Evolutionary conservation across 2,329 filamentous ascomycete species (phyloP).

Genomic region (Diaporthe humulicola): DNA sequence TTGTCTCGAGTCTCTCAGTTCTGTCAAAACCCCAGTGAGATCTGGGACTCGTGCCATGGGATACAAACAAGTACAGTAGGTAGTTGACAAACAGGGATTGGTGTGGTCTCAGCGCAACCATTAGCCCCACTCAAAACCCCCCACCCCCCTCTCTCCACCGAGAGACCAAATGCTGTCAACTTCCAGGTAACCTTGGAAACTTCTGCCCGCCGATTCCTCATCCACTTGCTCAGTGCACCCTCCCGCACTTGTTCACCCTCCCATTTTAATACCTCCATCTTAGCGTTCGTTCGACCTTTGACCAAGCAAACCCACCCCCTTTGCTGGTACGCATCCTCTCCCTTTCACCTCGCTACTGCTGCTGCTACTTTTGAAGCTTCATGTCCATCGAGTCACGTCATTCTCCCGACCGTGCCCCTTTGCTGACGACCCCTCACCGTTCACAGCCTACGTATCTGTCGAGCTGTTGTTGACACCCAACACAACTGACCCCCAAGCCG

Average conservation of each 20-base stretch:
- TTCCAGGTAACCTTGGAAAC: slow-evolving; percentile 35
- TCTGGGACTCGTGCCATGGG: not conserved
- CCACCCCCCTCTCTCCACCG: slow-evolving; percentile 19
- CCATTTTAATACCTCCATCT: slow-evolving; percentile 32
- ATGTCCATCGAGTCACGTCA: slow-evolving; percentile 37
- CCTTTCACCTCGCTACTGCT: not conserved
- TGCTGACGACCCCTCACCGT: slow-evolving; percentile 41
- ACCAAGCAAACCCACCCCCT: slow-evolving; percentile 18
- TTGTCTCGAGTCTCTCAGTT: not conserved
- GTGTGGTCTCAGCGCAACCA: slow-evolving; percentile 20
- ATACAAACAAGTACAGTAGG: not conserved
- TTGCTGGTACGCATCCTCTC: slow-evolving; percentile 33
- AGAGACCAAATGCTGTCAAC: slow-evolving; percentile 35
- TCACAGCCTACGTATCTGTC: slow-evolving; percentile 37
- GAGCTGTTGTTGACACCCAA: slow-evolving; percentile 27
- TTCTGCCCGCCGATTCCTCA: slow-evolving; percentile 33
- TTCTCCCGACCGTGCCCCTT: slow-evolving; percentile 10
- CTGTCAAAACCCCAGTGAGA: not conserved
- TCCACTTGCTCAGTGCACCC: slow-evolving; percentile 34
- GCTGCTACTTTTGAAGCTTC: slow-evolving; percentile 4
- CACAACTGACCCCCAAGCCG: slow-evolving; percentile 30
- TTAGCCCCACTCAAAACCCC: slow-evolving; percentile 33
- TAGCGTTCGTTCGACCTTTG: slow-evolving; percentile 32
- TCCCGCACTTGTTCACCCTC: slow-evolving; percentile 28
- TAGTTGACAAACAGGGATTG: slow-evolving; percentile 9